phyloP scores from a whole-genome alignment of 139 green algal genomes.

The Diplosphaera chodatii region DNA sequence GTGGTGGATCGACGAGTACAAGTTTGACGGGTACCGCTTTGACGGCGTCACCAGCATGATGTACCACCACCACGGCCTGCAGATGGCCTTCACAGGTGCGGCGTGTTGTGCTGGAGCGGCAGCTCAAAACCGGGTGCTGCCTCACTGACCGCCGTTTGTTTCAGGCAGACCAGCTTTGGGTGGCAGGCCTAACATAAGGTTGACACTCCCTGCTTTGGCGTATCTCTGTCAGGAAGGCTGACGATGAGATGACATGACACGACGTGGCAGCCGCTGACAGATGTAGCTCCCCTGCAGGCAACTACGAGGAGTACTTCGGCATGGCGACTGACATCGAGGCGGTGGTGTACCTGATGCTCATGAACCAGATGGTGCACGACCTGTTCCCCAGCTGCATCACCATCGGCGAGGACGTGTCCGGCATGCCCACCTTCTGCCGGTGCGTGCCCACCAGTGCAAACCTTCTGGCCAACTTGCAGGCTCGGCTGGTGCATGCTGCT shows the following conservation, averaged over 20 bases:
- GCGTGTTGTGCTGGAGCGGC: no score
- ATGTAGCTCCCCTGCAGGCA: no score
- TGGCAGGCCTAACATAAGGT: no score
- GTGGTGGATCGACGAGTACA: slow-evolving; percentile 96
- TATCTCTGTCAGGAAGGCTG: no score
- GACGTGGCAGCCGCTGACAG: no score
- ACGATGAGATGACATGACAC: no score
- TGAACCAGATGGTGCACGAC: slow-evolving; percentile 92
- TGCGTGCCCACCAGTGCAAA: slow-evolving; percentile 7
- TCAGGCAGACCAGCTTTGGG: no score
- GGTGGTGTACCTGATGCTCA: slow-evolving; percentile 87
- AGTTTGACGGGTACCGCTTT: slow-evolving; percentile 97
- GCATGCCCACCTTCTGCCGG: slow-evolving; percentile 92
- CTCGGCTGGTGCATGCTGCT: no score
- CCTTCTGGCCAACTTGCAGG: not conserved
- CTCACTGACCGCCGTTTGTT: no score
- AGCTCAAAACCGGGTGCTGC: no score
- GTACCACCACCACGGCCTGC: slow-evolving; percentile 96
- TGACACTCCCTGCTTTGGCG: no score
- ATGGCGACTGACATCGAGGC: slow-evolving; percentile 87
- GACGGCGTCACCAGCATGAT: slow-evolving; percentile 97
- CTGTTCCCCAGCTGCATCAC: slow-evolving; percentile 85
- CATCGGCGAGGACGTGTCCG: slow-evolving; percentile 91
- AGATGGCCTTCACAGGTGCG: slow-evolving; percentile 89
- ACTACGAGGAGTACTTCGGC: slow-evolving; percentile 98